A percentile compares a stretch with the other conserved stretches of the same genome.
Evolutionary conservation across 129 eudicot species (phyloP).

Genomic region (Arctium lappa): DNA sequence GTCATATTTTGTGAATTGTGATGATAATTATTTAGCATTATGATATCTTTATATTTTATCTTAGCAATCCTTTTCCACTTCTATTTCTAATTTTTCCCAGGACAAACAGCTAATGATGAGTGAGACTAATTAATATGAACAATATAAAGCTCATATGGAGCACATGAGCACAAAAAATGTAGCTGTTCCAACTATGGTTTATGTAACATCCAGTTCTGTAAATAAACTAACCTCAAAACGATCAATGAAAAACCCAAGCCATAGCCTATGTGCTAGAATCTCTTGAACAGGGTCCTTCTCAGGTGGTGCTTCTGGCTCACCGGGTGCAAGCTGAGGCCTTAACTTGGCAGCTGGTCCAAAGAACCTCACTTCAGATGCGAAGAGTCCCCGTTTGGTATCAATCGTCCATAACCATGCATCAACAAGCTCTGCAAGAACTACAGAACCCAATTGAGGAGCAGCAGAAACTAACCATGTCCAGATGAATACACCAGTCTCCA

Average conservation of each 20-base stretch:
- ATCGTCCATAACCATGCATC: slow-evolving; percentile 99
- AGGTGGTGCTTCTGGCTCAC: slow-evolving; percentile 86
- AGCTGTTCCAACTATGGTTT: background rate
- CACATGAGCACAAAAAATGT: background rate
- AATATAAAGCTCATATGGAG: background rate
- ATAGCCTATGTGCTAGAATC: slow-evolving; percentile 91
- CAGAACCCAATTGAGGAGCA: slow-evolving; percentile 88
- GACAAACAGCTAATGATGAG: background rate
- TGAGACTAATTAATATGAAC: background rate
- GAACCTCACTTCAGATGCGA: slow-evolving; percentile 83
- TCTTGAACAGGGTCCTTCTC: slow-evolving; percentile 93
- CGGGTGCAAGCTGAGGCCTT: slow-evolving; percentile 90
- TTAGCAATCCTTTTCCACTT: background rate
- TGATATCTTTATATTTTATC: background rate
- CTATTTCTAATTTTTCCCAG: background rate
- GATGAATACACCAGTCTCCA: slow-evolving; percentile 94
- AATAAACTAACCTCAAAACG: slow-evolving; percentile 78
- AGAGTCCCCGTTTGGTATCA: slow-evolving; percentile 92
- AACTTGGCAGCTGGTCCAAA: slow-evolving; percentile 92
- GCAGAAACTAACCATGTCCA: slow-evolving; percentile 99
- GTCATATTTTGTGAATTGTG: background rate
- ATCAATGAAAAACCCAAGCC: slow-evolving; percentile 98
- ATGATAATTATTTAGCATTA: background rate
- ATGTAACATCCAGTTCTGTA: background rate
- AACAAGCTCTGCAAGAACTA: slow-evolving; percentile 95